These are phyloP conservation scores for Magnaporthales sp. DNA, from an alignment of 2,329 filamentous ascomycete genomes.

Conservation along the genomic window DNA sequence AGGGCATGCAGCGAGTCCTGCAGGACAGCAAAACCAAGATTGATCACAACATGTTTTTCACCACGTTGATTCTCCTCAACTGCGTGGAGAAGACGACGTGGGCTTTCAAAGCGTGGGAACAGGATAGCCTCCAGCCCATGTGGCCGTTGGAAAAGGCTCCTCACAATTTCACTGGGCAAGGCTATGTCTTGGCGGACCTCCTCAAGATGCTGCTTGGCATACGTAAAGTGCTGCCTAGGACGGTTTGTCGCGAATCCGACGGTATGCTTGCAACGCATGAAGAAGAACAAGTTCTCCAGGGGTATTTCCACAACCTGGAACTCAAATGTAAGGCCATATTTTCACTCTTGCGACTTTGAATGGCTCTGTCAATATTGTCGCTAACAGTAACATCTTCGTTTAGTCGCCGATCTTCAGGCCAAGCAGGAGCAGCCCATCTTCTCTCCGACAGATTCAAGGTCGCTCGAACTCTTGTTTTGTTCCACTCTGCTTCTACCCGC, in stretches of 20 bases:
- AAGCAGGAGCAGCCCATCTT: conserved; percentile 45
- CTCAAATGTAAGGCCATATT: conserved; percentile 43
- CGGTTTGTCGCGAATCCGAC: conserved; percentile 31
- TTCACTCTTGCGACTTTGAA: neutral
- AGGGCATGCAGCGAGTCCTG: conserved; percentile 51
- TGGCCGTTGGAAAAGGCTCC: conserved; percentile 56
- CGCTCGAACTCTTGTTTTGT: conserved; percentile 35
- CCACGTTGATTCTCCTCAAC: conserved; percentile 53
- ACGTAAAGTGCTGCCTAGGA: conserved; percentile 49
- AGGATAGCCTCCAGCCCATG: conserved; percentile 46
- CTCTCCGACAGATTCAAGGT: conserved; percentile 36
- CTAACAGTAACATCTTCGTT: neutral
- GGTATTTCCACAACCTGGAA: conserved; percentile 47
- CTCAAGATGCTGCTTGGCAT: conserved; percentile 55
- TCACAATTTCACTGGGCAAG: conserved; percentile 47
- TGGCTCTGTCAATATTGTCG: neutral
- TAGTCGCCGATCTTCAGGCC: conserved; percentile 29
- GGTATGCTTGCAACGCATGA: conserved; percentile 39
- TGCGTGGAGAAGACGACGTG: conserved; percentile 61
- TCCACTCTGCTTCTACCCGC: conserved; percentile 29
- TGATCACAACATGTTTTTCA: conserved; percentile 53
- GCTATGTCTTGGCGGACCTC: conserved; percentile 47
- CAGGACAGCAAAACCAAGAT: conserved; percentile 53
- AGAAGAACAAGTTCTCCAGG: conserved; percentile 33
- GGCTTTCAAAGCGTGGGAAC: conserved; percentile 61